phyloP scores from a whole-genome alignment of 176 grass and related monocot species.

The Carex kokanica region DNA sequence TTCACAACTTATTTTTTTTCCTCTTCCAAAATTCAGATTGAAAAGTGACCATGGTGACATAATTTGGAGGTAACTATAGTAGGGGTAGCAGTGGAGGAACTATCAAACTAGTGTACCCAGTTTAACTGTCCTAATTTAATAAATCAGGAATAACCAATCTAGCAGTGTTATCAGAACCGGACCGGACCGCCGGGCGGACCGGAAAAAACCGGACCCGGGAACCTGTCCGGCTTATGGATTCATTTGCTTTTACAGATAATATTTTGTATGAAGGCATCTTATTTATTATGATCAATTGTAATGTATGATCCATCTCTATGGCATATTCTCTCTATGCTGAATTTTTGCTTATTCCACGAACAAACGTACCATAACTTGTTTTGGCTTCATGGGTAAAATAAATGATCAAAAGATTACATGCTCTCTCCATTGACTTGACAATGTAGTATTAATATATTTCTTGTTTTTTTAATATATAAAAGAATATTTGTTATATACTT shows the following conservation, averaged over 20 bases:
- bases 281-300: background rate
- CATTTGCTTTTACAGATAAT: background rate
- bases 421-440: too few relatives aligned
- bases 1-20: background rate
- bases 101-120: background rate
- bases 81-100: background rate
- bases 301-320: background rate
- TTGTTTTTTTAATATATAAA: too few relatives aligned
- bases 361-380: too few relatives aligned
- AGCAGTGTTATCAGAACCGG: too few relatives aligned
- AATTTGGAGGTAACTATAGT: background rate
- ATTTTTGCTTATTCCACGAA: too few relatives aligned
- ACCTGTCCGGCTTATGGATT: background rate
- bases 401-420: too few relatives aligned
- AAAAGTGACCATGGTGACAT: background rate
- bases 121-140: background rate
- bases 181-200: too few relatives aligned
- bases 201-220: too few relatives aligned
- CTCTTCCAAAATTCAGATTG: background rate
- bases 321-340: too few relatives aligned
- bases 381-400: too few relatives aligned
- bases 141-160: background rate
- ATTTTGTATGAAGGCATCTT: background rate
- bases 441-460: too few relatives aligned
- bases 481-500: too few relatives aligned